Conservation (phyloP, 2,329 filamentous ascomycete species). For the Colletotrichum acutatum region DNA sequence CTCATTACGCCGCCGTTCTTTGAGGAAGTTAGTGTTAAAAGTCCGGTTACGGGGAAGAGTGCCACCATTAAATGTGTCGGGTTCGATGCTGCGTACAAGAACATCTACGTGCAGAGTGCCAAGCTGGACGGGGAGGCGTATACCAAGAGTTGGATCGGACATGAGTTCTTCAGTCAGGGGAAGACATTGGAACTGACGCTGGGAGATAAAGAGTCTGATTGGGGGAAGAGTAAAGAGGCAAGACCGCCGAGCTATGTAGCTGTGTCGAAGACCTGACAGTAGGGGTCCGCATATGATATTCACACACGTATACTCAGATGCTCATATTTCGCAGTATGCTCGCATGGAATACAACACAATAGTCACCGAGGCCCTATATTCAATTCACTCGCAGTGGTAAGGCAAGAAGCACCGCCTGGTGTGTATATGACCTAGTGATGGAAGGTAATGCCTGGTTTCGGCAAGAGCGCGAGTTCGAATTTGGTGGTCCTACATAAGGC, state of each 20-base stretch:
- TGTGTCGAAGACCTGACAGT: conserved; percentile 5
- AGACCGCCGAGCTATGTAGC: conserved; percentile 58
- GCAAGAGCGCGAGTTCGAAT: too few species aligned
- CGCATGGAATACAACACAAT: too few species aligned
- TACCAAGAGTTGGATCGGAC: conserved; percentile 68
- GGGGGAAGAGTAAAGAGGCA: conserved; percentile 62
- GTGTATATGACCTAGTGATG: too few species aligned
- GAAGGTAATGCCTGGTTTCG: not conserved
- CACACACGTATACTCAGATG: too few species aligned
- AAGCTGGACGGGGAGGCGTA: conserved; percentile 65
- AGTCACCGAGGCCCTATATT: too few species aligned
- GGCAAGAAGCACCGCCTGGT: too few species aligned
- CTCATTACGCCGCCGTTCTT: conserved; percentile 73
- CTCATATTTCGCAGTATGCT: too few species aligned
- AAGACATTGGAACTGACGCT: conserved; percentile 66
- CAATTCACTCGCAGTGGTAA: too few species aligned
- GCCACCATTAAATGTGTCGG: conserved; percentile 66
- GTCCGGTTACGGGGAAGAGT: conserved; percentile 62
- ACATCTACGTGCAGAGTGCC: conserved; percentile 68
- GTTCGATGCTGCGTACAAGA: conserved; percentile 65
- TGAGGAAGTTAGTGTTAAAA: conserved; percentile 61
- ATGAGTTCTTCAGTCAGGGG: conserved; percentile 69
- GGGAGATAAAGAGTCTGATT: conserved; percentile 61
- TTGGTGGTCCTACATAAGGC: too few species aligned
- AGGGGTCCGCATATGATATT: too few species aligned